phyloP scores from a whole-genome alignment of 768 basidiomycete genomes.

The Hericium alpestre region DNA sequence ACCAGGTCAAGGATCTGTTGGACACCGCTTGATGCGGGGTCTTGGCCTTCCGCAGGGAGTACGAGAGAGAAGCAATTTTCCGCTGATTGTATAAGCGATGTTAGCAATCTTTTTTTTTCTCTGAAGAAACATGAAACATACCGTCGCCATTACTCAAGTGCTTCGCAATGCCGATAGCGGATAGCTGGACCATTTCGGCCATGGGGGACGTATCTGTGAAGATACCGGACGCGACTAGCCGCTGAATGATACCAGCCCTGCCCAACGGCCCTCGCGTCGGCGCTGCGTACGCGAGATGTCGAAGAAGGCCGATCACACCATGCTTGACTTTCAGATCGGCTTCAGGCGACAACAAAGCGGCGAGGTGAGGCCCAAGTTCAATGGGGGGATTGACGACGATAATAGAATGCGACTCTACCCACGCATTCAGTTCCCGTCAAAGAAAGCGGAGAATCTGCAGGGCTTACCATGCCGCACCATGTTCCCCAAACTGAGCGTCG shows the following conservation, averaged over 20 bases:
- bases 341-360: conserved; percentile 45
- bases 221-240: conserved; percentile 50
- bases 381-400: conserved; percentile 42
- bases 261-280: conserved; percentile 50
- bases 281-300: conserved; percentile 65
- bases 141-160: conserved; percentile 74
- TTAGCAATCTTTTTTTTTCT: too few species aligned
- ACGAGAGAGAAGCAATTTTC: conserved; percentile 43
- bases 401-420: conserved; percentile 45
- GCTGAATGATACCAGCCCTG: conserved; percentile 51
- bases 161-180: conserved; percentile 81
- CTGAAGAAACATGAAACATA: conserved; percentile 24
- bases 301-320: conserved; percentile 75
- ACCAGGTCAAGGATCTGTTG: conserved; percentile 65
- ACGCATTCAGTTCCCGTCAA: background rate
- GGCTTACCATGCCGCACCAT: conserved; percentile 60
- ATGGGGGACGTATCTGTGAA: conserved; percentile 71
- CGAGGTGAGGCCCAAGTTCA: conserved; percentile 55
- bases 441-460: background rate
- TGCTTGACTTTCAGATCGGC: conserved; percentile 81
- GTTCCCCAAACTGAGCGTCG: conserved; percentile 74
- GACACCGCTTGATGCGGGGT: conserved; percentile 37
- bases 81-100: conserved; percentile 17
- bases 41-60: conserved; percentile 27
- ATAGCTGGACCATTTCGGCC: conserved; percentile 78